phyloP scores from a whole-genome alignment of 2,329 filamentous ascomycete species.

The Ascochyta rabiei region DNA sequence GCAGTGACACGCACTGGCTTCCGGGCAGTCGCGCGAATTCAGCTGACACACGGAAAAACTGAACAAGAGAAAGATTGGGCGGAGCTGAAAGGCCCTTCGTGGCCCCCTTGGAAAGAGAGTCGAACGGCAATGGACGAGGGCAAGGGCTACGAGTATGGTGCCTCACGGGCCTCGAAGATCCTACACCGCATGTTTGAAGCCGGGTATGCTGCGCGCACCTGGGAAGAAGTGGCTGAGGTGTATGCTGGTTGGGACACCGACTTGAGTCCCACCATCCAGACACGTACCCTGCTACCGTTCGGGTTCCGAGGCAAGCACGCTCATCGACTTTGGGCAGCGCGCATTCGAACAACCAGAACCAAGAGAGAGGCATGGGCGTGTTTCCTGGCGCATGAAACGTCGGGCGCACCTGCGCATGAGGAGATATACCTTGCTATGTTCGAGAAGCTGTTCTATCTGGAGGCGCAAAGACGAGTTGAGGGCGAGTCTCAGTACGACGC shows the following conservation, averaged over 20 bases:
- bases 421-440: slow-evolving; percentile 63
- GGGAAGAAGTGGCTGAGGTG: slow-evolving; percentile 61
- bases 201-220: slow-evolving; percentile 59
- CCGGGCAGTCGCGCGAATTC: slow-evolving; percentile 60
- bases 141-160: slow-evolving; percentile 61
- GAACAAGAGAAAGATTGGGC: slow-evolving; percentile 62
- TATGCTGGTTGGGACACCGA: slow-evolving; percentile 69
- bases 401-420: slow-evolving; percentile 43
- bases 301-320: background rate
- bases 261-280: slow-evolving; percentile 67
- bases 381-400: slow-evolving; percentile 62
- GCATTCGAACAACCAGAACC: slow-evolving; percentile 65
- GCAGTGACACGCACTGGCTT: slow-evolving; percentile 64
- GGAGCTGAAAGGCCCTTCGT: slow-evolving; percentile 63
- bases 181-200: slow-evolving; percentile 64
- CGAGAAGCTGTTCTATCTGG: slow-evolving; percentile 57
- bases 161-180: slow-evolving; percentile 62
- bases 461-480: slow-evolving; percentile 11
- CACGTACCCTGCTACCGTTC: slow-evolving; percentile 52
- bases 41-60: slow-evolving; percentile 64
- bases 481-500: slow-evolving; percentile 10
- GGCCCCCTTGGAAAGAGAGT: slow-evolving; percentile 71
- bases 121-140: slow-evolving; percentile 65
- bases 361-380: slow-evolving; percentile 69
- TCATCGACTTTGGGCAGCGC: slow-evolving; percentile 57